Percentiles rank a stretch among this genome's conserved stretches.
These are phyloP conservation scores for Herpotrichia juniperi DNA, from an alignment of 2,329 filamentous ascomycete species.

Conservation along the genomic window DNA sequence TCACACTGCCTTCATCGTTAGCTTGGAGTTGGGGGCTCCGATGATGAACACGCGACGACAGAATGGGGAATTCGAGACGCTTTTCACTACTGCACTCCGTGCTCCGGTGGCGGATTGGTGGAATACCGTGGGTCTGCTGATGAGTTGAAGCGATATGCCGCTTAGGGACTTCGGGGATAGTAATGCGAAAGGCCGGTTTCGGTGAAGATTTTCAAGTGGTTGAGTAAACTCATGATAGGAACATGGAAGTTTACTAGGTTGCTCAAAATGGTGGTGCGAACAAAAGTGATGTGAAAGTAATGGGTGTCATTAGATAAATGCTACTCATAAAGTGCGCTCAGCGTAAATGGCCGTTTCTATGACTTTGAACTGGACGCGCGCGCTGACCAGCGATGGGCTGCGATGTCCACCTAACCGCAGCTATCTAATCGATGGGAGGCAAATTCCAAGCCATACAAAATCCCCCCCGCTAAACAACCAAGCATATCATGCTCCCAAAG, in stretches of 20 bases:
- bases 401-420: background rate
- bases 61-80: background rate
- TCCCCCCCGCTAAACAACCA: conserved; percentile 11
- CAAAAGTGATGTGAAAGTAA: background rate
- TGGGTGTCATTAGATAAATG: background rate
- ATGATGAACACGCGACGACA: background rate
- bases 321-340: background rate
- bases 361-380: conserved; percentile 1
- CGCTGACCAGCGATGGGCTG: background rate
- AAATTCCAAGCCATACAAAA: conserved; percentile 12
- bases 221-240: too few relatives aligned
- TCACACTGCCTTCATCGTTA: background rate
- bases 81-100: background rate
- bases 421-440: conserved; percentile 6
- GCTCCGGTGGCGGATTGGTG: background rate
- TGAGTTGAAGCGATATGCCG: background rate
- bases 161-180: background rate
- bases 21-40: background rate
- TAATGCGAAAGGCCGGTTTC: background rate
- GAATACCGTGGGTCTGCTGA: background rate
- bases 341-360: conserved; percentile 8
- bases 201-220: background rate
- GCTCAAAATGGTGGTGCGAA: background rate
- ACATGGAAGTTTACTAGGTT: too few relatives aligned
- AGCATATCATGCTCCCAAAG: conserved; percentile 7